Base-by-base conservation (phyloP, 306 rosid genomes). In the Phaseolus lunatus region DNA sequence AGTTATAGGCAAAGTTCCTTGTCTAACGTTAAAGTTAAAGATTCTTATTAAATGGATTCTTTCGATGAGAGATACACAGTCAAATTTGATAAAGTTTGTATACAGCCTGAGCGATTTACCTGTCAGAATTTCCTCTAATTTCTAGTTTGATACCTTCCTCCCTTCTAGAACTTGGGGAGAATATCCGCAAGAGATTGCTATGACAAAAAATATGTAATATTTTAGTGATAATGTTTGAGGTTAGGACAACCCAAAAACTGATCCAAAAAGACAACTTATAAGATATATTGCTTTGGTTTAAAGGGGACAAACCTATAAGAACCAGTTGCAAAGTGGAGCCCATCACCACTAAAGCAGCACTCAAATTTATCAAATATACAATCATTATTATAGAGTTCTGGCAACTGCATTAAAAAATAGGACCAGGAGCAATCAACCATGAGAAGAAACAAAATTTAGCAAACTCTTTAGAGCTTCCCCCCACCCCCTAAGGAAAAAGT, bases 261-360 rank as follows among this genome's bases (percentile, higher is more conserved):
- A 78, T 44, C 50, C 41, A 49, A 48, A 52, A 50, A 27, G 3
- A 4, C 26, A 45, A 44, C 35, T 27, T 59, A 53, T 47, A 23
- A 48, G 19, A 43, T 35, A 18, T 56, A 65, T 61, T 67, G 75
- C 35, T 47, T 35, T 67, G 70, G 75, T 77, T 57, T 53, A 39
- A 48, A 19, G 41, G 45, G 35, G 37, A 66, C 76, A 84, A 48
- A 89, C 94, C 96, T 80, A 41, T 91, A 91, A 47, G 94, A 86
- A 23, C 94, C 94, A 50, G 92, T 89, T 18, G 94, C 96, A 86
- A 67, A 86, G 59, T 76, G 92, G 80, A 68, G 85, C 72, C 89
- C 92, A 67, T 89, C 88, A 44, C 90, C 86, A 65, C 92, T 85
- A 72, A 67, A 68, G 82, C 94, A 84, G 85, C 96, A 89, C 63